Base-by-base conservation (phyloP, 1,139 yeast genomes). In the Trichomonascaceae sp. region DNA sequence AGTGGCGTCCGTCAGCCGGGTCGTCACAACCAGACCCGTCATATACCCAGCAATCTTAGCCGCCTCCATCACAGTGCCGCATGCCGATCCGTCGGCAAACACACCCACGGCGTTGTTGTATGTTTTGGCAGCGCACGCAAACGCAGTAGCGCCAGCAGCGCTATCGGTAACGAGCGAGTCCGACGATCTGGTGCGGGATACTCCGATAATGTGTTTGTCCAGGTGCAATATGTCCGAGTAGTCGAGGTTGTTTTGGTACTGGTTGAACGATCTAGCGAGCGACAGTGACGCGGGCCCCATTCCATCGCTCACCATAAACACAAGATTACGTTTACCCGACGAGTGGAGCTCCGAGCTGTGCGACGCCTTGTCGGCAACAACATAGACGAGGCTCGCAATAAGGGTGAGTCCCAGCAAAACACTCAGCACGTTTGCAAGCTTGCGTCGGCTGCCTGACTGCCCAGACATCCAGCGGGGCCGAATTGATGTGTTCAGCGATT, bases 71-170 rank as follows among this genome's bases (percentile, higher is more conserved):
- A 84, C 59, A 1, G 93, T 80, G 8, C 93, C 94, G 51, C 89
- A 76, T 5, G 94, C 89, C 17, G 50, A 48, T 33, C 65, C 62
- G 16, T 64, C 60, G 1, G 79, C 69, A 39, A 67, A 68, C 15
- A 84, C 92, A 13, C 81, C 87, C 50, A 82, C 77, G 11, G 89
- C 94, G 5, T 85, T 87, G 52, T 84, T 84, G 57, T 80, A 81
- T 9, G 85, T 61, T 59, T 84, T 84, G 45, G 72, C 47, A 5
- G 74, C 87, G 52, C 93, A 78, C 1, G 92, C 65, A 50, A 80
- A 84, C 0, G 93, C 94, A 9, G 93, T 82, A 16, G 94, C 95
- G 13, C 94, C 95, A 3, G 95, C 95, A 8, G 95, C 95, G 18
- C 92, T 78, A 54, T 84, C 95, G 0, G 95, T 84, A 40, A 84